Percentiles rank a stretch among this genome's conserved stretches.
Conservation (phyloP, 768 basidiomycete genomes). For the Porpolomopsis calyptriformis region DNA sequence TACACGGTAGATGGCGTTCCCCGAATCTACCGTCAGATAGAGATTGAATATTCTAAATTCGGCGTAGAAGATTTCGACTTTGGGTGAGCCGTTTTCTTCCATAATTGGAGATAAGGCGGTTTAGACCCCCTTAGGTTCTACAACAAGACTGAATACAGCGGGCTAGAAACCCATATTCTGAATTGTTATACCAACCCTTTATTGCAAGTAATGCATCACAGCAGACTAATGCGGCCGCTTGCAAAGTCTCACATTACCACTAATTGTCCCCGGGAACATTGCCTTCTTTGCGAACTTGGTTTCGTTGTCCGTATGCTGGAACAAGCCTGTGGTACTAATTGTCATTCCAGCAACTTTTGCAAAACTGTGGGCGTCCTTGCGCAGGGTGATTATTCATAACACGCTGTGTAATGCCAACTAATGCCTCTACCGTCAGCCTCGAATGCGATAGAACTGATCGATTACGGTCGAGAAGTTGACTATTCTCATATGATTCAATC, state of each 20-base stretch:
- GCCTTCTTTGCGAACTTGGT: conserved; percentile 88
- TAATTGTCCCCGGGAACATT: conserved; percentile 83
- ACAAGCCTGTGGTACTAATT: conserved; percentile 88
- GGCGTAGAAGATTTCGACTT: conserved; percentile 99
- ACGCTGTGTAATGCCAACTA: neutral
- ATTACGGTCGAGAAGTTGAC: conserved; percentile 74
- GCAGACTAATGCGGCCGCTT: conserved; percentile 59
- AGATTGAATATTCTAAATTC: conserved; percentile 98
- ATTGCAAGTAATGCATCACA: conserved; percentile 85
- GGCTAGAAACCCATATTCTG: conserved; percentile 91
- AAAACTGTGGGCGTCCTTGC: conserved; percentile 83
- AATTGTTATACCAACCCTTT: conserved; percentile 95
- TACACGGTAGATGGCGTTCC: conserved; percentile 55
- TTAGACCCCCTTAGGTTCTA: conserved; percentile 54
- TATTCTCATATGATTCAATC: conserved; percentile 87
- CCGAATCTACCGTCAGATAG: conserved; percentile 77
- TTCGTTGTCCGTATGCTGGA: conserved; percentile 94
- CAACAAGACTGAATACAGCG: conserved; percentile 83
- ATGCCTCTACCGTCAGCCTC: conserved; percentile 30
- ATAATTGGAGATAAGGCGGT: neutral
- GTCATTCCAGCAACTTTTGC: conserved; percentile 95
- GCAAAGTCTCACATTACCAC: conserved; percentile 90
- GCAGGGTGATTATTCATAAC: conserved; percentile 45
- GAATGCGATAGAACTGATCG: conserved; percentile 81
- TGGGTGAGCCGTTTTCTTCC: conserved; percentile 41